Evolutionary conservation across 192 early-diverging fungal species (phyloP), one percentile per base, ranked within the genome.

Genomic region (Umbelopsis sp.): DNA sequence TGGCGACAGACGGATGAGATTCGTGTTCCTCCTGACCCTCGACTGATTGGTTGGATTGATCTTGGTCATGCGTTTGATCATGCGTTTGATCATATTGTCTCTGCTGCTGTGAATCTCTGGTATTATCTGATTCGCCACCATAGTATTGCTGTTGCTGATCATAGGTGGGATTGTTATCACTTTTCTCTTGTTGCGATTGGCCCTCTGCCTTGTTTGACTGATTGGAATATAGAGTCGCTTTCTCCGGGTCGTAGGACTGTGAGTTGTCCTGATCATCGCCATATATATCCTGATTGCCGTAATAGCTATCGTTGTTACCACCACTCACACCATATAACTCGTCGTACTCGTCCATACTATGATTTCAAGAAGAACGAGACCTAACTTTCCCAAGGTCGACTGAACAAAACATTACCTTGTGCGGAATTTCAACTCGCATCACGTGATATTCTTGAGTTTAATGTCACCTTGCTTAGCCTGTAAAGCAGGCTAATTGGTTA

Each of bases 1-100:
- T 74, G 23, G 73, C 23, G 2, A 74, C 73, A 23, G 69, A 61
- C 1, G 67, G 37, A 30, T 61, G 55, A 0, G 55, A 11, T 35
- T 61, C 55, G 30, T 22, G 25, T 12, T 61, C 55, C 16, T 61
- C 55, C 16, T 61, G 55, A 30, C 55, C 25, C 16, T 12, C 6
- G 55, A 27, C 27, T 27, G 55, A 61, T 33, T 61, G 15, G n/a
- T 35, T 35, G 15, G 55, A 15, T 16, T 61, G 55, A 35, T 30
- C 55, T 35, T 61, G 55, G 7, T 15, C 55, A 35, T 25, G 55
- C 33, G 27, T 11, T 16, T 11, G 25, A 35, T 15, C 55, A 35
- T 25, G 55, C 33, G 27, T 11, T 16, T 11, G 25, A 35, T 61
- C 30, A n/a, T 61, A 61, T 11, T 12, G 2, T 61, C 33, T 15